A percentile compares a stretch with the other conserved stretches of the same genome.
These are phyloP conservation scores for Xylaria sp. DNA, from an alignment of 2,329 filamentous ascomycete species.

Conservation along the genomic window DNA sequence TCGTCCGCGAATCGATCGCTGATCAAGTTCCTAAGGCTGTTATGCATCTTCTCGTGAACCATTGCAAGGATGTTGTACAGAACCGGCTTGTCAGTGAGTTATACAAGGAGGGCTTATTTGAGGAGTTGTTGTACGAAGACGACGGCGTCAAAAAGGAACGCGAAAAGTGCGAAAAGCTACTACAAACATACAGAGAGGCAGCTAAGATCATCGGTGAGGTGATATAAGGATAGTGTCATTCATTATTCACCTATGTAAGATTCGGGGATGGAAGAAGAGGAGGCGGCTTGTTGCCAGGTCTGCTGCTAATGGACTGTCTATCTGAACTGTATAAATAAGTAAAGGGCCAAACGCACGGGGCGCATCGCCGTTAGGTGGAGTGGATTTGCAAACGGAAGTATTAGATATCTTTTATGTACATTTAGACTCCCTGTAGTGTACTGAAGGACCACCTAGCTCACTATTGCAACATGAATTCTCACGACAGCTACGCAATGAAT, in stretches of 20 bases:
- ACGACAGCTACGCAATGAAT: not conserved
- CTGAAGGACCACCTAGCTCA: conserved; percentile 9
- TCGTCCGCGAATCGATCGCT: conserved; percentile 96
- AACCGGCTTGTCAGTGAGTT: conserved; percentile 94
- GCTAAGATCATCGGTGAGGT: conserved; percentile 99
- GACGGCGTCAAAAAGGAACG: conserved; percentile 96
- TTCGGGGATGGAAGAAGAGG: not conserved
- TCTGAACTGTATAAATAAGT: conserved; percentile 25
- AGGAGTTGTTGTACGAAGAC: conserved; percentile 95
- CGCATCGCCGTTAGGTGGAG: not conserved
- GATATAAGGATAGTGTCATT: conserved; percentile 56
- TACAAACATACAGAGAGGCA: conserved; percentile 95
- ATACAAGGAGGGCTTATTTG: conserved; percentile 89
- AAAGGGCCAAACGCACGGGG: conserved; percentile 2
- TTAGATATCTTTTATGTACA: conserved; percentile 27
- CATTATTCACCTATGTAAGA: not conserved
- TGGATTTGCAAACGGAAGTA: conserved; percentile 17
- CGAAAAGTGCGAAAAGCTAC: conserved; percentile 96
- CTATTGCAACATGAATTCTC: conserved; percentile 13
- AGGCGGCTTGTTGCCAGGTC: conserved; percentile 4
- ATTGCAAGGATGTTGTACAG: conserved; percentile 97
- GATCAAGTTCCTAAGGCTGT: conserved; percentile 98
- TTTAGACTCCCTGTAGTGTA: conserved; percentile 21
- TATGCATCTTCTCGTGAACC: conserved; percentile 98
- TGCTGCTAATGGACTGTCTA: conserved; percentile 15